Conservation (phyloP, 1,139 yeast genomes). For the Nadsonia starkeyi-henricii region DNA sequence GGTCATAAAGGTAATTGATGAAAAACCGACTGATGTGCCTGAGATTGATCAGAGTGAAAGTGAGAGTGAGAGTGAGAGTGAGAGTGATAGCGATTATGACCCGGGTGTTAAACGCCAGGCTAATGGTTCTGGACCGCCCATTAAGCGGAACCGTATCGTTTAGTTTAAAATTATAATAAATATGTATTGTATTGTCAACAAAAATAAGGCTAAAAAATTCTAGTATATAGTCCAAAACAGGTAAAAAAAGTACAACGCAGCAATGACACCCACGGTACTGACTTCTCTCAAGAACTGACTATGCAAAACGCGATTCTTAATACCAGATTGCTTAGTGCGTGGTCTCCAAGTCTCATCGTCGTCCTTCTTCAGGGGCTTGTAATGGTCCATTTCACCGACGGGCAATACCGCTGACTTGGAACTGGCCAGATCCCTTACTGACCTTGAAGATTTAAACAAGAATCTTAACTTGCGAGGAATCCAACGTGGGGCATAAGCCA, state of each 20-base stretch:
- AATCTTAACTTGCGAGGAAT: constrained; percentile 5
- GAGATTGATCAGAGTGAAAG: too few species aligned
- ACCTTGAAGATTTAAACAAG: not conserved
- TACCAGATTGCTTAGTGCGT: too few species aligned
- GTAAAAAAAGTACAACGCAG: constrained; percentile 4
- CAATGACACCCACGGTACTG: constrained; percentile 1
- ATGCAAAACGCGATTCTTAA: not conserved
- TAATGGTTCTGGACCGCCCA: too few species aligned
- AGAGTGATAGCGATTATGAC: too few species aligned
- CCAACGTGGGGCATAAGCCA: constrained; percentile 11
- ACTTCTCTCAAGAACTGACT: constrained; percentile 2
- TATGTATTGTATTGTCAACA: too few species aligned
- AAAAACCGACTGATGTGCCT: too few species aligned
- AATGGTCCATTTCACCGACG: not conserved
- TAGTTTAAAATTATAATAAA: too few species aligned
- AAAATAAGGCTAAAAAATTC: not conserved
- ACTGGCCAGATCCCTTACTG: not conserved
- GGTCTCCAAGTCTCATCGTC: constrained; percentile 3
- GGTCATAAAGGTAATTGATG: not conserved
- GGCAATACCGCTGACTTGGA: not conserved
- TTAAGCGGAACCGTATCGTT: too few species aligned
- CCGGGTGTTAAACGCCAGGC: too few species aligned
- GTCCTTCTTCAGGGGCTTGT: not conserved
- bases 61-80: too few species aligned
- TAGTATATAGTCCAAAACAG: constrained; percentile 6